These are phyloP conservation scores for Lentinula lateritia DNA, from an alignment of 768 basidiomycete genomes.

Conservation along the genomic window DNA sequence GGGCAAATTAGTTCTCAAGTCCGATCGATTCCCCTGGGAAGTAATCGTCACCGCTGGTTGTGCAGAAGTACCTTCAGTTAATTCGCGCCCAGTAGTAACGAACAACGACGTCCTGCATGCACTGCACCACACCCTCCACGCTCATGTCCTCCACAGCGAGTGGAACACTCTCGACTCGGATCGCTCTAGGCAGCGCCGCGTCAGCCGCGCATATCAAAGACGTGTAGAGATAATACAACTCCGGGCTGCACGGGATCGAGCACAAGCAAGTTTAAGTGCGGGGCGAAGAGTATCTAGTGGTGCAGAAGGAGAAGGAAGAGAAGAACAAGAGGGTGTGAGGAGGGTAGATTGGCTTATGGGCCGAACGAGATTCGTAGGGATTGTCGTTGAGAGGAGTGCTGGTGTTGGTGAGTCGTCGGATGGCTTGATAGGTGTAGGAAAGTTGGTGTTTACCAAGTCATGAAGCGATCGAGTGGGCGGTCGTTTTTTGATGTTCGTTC, in stretches of 20 bases:
- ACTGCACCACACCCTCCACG: not conserved
- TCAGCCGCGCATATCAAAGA: not conserved
- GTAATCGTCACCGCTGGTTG: not conserved
- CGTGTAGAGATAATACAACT: not conserved
- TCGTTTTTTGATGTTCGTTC: not conserved
- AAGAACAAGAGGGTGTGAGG: not conserved
- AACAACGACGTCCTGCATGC: not conserved
- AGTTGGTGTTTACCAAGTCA: not conserved
- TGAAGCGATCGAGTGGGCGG: not conserved
- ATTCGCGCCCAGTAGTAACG: not conserved
- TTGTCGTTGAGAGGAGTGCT: not conserved
- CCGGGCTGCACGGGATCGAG: not conserved
- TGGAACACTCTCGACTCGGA: not conserved
- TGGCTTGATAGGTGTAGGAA: not conserved
- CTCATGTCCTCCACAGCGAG: not conserved
- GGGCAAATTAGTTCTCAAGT: not conserved
- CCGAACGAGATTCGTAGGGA: slow-evolving; percentile 1
- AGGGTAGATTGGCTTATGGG: slow-evolving; percentile 5
- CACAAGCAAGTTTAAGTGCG: not conserved
- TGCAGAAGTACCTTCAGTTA: not conserved
- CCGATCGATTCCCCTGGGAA: not conserved
- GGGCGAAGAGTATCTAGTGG: not conserved
- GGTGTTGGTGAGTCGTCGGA: not conserved
- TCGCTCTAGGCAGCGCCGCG: not conserved
- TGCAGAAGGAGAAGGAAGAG: not conserved